These are phyloP conservation scores for Aspergillus sp. DNA, from an alignment of 2,329 filamentous ascomycete species.

Conservation along the genomic window DNA sequence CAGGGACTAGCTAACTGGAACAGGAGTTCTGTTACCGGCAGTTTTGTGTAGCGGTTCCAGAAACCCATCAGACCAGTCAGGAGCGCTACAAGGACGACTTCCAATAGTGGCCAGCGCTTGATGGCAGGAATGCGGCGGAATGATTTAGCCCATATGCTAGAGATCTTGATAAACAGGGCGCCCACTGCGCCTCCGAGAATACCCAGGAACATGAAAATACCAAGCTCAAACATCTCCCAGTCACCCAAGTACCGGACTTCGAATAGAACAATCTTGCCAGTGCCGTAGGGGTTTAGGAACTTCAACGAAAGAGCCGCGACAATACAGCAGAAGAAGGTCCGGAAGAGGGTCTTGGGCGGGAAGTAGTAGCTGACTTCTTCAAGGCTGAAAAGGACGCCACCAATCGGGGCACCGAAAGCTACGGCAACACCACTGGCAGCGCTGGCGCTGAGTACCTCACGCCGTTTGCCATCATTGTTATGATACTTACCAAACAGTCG, in stretches of 20 bases:
- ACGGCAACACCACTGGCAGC: constrained; percentile 91
- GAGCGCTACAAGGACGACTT: constrained; percentile 83
- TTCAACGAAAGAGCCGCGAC: constrained; percentile 85
- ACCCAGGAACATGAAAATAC: constrained; percentile 81
- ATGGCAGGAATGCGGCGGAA: constrained; percentile 80
- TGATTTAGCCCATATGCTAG: constrained; percentile 80
- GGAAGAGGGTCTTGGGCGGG: constrained; percentile 92
- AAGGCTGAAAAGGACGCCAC: constrained; percentile 86
- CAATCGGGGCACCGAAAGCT: constrained; percentile 87
- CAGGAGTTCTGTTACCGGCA: constrained; percentile 86
- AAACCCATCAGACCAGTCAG: constrained; percentile 83
- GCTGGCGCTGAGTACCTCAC: constrained; percentile 89
- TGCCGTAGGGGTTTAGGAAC: constrained; percentile 94
- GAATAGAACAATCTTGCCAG: constrained; percentile 94
- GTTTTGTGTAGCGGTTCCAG: constrained; percentile 88
- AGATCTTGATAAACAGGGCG: constrained; percentile 95
- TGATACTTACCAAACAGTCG: constrained; percentile 95
- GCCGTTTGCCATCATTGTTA: constrained; percentile 86
- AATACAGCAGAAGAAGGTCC: constrained; percentile 98
- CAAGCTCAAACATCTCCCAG: constrained; percentile 92
- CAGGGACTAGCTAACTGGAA: constrained; percentile 91
- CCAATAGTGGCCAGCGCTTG: constrained; percentile 79
- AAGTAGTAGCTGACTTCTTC: constrained; percentile 98
- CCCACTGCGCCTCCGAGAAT: constrained; percentile 80
- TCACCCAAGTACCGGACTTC: constrained; percentile 87